These are phyloP conservation scores for Myxozyma lipomycoides DNA, from an alignment of 805 yeast species.

Conservation along the genomic window DNA sequence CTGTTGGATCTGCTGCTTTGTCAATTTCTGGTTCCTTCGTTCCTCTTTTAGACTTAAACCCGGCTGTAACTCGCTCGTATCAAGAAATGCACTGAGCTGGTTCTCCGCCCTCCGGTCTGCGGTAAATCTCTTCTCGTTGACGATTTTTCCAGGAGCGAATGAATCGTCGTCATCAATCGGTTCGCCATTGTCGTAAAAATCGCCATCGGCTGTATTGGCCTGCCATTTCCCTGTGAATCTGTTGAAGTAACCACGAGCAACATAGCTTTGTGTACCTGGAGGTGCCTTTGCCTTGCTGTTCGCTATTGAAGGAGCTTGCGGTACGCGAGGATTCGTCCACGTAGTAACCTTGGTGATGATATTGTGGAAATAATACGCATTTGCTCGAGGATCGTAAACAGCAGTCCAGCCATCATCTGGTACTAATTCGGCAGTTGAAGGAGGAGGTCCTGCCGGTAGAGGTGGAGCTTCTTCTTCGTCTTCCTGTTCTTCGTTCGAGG, in stretches of 20 bases:
- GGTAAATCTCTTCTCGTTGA: slow-evolving; percentile 2
- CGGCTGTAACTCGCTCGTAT: slow-evolving; percentile 15
- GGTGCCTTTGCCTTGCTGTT: no score
- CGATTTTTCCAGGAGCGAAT: neutral
- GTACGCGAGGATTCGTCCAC: slow-evolving; percentile 31
- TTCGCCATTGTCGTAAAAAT: slow-evolving; percentile 10
- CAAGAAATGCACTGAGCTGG: slow-evolving; percentile 22
- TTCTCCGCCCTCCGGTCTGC: slow-evolving; percentile 10
- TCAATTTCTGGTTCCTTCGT: slow-evolving; percentile 14
- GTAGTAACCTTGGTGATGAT: slow-evolving; percentile 29
- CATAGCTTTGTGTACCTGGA: slow-evolving; percentile 1
- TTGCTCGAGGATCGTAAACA: slow-evolving; percentile 25
- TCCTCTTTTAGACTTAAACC: slow-evolving; percentile 28
- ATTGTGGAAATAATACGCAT: slow-evolving; percentile 33
- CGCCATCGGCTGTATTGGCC: neutral
- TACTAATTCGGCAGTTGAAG: slow-evolving; percentile 18
- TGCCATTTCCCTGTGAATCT: slow-evolving; percentile 24
- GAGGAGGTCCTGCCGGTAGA: slow-evolving; percentile 28
- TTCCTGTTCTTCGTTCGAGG: neutral
- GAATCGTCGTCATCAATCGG: slow-evolving; percentile 1
- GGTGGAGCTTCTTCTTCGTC: slow-evolving; percentile 23
- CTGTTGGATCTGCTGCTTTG: slow-evolving; percentile 29
- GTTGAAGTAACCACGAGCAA: slow-evolving; percentile 22
- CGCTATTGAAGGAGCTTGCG: neutral
- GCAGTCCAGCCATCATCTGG: slow-evolving; percentile 34